A percentile compares a stretch with the other conserved stretches of the same genome.
Conservation (phyloP, 2,329 filamentous ascomycete genomes). For the Beauveria bassiana region DNA sequence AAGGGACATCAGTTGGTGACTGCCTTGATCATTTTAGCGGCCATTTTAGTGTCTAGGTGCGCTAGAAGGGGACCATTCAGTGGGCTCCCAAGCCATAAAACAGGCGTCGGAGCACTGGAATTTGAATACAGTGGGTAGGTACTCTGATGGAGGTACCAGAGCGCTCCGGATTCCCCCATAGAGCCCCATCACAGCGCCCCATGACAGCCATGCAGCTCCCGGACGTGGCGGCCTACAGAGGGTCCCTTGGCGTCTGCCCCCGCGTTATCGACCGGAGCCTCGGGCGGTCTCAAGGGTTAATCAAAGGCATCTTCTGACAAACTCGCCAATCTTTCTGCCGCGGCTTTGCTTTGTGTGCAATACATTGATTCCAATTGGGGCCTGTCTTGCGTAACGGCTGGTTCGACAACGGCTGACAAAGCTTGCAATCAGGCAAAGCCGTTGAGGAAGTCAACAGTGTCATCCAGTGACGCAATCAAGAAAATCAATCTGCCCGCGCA, state of each 20-base stretch:
- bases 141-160: neutral
- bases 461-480: no score
- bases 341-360: neutral
- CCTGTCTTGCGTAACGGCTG: no score
- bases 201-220: neutral
- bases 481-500: no score
- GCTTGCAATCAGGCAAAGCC: no score
- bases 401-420: no score
- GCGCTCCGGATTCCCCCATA: neutral
- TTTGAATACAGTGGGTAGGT: no score
- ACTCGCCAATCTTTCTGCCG: neutral
- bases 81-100: neutral
- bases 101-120: neutral
- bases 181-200: neutral
- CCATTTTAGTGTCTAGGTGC: neutral
- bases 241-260: neutral
- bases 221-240: neutral
- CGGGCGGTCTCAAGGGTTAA: conserved; percentile 2
- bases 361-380: neutral
- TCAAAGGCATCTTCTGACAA: neutral
- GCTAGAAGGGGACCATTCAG: neutral
- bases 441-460: no score
- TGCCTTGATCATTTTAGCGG: neutral
- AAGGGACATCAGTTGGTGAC: neutral
- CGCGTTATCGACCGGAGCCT: conserved; percentile 10